These are phyloP conservation scores for Penicillium herquei DNA, from an alignment of 495 filamentous ascomycete species.

Conservation along the genomic window DNA sequence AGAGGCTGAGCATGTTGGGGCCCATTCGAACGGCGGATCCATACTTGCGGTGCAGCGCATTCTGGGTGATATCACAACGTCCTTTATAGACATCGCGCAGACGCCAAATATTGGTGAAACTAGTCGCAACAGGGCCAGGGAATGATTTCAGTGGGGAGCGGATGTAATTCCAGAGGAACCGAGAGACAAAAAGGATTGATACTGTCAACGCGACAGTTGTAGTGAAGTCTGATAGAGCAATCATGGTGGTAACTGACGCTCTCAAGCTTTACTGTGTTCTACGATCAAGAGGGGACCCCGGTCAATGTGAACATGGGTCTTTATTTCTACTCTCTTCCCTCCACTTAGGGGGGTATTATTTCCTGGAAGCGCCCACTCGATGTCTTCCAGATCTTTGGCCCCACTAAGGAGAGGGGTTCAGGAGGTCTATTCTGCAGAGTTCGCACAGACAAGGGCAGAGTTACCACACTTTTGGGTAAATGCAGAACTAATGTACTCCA, in stretches of 20 bases:
- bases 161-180: constrained; percentile 23
- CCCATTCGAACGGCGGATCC: constrained; percentile 36
- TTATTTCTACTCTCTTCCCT: neutral
- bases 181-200: constrained; percentile 14
- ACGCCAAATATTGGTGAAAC: constrained; percentile 32
- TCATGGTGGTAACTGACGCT: constrained; percentile 1
- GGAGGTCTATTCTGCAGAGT: neutral
- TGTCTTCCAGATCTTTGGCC: neutral
- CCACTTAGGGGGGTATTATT: neutral
- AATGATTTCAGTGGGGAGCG: constrained; percentile 26
- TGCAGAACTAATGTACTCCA: too few species aligned
- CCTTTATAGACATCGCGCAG: constrained; percentile 24
- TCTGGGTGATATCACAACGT: constrained; percentile 26
- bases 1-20: constrained; percentile 36
- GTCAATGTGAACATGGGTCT: neutral
- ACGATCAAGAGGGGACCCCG: neutral
- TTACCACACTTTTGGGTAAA: too few species aligned
- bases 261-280: neutral
- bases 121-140: constrained; percentile 22
- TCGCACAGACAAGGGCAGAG: neutral
- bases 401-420: constrained; percentile 2
- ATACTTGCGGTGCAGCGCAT: constrained; percentile 31
- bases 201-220: constrained; percentile 9
- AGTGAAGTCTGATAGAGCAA: constrained; percentile 2
- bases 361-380: neutral